Percentiles rank a stretch among this genome's conserved stretches.
Conservation (phyloP, 2,329 filamentous ascomycete genomes). For the Penicillium occitanis region DNA sequence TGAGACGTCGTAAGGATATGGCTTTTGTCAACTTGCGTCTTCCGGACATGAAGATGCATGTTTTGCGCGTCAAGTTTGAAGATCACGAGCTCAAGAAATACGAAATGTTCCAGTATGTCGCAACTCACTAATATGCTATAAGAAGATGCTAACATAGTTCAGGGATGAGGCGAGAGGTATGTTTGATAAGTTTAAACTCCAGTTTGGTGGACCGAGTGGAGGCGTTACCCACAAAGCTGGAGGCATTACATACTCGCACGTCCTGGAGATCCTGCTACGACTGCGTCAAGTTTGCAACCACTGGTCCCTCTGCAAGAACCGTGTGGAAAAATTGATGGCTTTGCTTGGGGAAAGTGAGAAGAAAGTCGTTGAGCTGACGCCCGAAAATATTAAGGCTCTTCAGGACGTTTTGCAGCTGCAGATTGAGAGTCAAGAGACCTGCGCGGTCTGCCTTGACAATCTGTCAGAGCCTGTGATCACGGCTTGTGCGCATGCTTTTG, state of each 20-base stretch:
- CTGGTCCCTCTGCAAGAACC: slow-evolving; percentile 76
- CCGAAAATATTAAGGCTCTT: slow-evolving; percentile 69
- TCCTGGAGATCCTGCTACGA: slow-evolving; percentile 78
- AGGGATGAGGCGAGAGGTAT: slow-evolving; percentile 73
- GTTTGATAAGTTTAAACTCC: slow-evolving; percentile 56
- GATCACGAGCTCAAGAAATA: slow-evolving; percentile 75
- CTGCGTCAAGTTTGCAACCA: slow-evolving; percentile 86
- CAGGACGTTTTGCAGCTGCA: slow-evolving; percentile 73
- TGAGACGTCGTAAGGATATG: slow-evolving; percentile 86
- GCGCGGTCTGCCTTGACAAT: slow-evolving; percentile 74
- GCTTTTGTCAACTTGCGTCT: slow-evolving; percentile 78
- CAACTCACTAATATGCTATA: slow-evolving; percentile 24
- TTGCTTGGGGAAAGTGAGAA: slow-evolving; percentile 61
- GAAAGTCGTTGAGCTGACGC: slow-evolving; percentile 66
- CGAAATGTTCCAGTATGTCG: slow-evolving; percentile 64
- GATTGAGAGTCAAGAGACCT: slow-evolving; percentile 79
- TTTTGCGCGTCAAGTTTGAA: slow-evolving; percentile 72
- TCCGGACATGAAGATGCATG: slow-evolving; percentile 72
- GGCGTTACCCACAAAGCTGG: slow-evolving; percentile 45
- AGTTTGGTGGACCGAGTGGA: slow-evolving; percentile 35
- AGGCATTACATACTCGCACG: slow-evolving; percentile 65
- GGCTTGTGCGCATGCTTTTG: slow-evolving; percentile 79
- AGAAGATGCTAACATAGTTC: slow-evolving; percentile 26
- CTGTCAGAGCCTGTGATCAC: slow-evolving; percentile 77
- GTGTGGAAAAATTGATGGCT: slow-evolving; percentile 69